Conservation (phyloP, 768 basidiomycete species). For the Cubamyces sp. region DNA sequence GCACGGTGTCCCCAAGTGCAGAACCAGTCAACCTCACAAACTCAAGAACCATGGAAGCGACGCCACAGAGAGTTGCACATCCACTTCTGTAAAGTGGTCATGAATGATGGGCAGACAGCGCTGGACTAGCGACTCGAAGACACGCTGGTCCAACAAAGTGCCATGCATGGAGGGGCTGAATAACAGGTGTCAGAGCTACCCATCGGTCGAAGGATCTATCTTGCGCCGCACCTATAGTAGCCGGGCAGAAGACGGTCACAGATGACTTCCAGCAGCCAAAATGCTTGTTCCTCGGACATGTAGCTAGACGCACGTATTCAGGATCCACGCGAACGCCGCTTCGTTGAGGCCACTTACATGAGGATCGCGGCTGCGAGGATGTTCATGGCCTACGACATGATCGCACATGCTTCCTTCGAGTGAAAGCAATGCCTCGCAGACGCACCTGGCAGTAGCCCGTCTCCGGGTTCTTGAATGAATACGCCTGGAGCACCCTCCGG, state of each 20-base stretch:
- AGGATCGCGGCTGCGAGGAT: constrained; percentile 95
- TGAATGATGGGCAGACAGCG: constrained; percentile 91
- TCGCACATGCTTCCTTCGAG: neutral
- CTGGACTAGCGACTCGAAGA: constrained; percentile 93
- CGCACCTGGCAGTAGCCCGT: constrained; percentile 91
- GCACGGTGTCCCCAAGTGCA: constrained; percentile 12
- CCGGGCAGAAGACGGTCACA: constrained; percentile 95
- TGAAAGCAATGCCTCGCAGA: neutral
- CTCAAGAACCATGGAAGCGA: constrained; percentile 99
- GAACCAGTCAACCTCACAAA: constrained; percentile 61
- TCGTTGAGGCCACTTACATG: constrained; percentile 55
- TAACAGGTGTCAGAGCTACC: neutral
- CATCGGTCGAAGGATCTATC: neutral
- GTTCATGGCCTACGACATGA: constrained; percentile 83
- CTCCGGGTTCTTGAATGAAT: constrained; percentile 93
- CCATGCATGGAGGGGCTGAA: constrained; percentile 96
- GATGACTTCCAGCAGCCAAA: constrained; percentile 94
- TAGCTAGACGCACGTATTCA: constrained; percentile 61
- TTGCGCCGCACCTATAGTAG: constrained; percentile 80
- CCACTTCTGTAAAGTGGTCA: constrained; percentile 87
- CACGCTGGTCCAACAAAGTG: constrained; percentile 96
- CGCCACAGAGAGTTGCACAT: constrained; percentile 96
- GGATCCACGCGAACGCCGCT: neutral
- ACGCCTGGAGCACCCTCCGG: constrained; percentile 90
- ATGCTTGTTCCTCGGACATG: constrained; percentile 98